phyloP scores from a whole-genome alignment of 1,139 yeast genomes.

The Pichia sp. region DNA sequence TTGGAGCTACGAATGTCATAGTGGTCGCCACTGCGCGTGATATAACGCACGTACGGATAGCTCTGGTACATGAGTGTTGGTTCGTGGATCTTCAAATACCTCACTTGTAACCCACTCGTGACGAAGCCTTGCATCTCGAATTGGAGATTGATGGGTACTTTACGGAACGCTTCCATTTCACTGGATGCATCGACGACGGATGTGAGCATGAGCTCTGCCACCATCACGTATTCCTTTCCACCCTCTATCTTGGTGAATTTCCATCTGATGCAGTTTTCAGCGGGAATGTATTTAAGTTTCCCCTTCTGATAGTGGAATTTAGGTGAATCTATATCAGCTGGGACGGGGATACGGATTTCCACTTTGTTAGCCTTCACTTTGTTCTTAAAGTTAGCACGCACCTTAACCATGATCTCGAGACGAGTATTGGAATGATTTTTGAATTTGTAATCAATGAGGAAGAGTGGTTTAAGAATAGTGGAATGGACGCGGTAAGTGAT shows the following conservation, averaged over 20 bases:
- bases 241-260: slow-evolving; percentile 91
- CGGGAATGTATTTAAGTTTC: slow-evolving; percentile 86
- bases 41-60: slow-evolving; percentile 96
- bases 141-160: slow-evolving; percentile 85
- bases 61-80: slow-evolving; percentile 93
- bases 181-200: slow-evolving; percentile 62
- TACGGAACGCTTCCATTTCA: slow-evolving; percentile 32
- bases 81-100: slow-evolving; percentile 87
- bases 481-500: slow-evolving; percentile 69
- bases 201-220: slow-evolving; percentile 88
- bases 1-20: slow-evolving; percentile 76
- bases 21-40: slow-evolving; percentile 90
- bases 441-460: slow-evolving; percentile 75
- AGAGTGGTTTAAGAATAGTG: slow-evolving; percentile 87
- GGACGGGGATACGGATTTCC: slow-evolving; percentile 85
- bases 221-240: slow-evolving; percentile 85
- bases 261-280: slow-evolving; percentile 80
- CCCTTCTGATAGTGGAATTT: slow-evolving; percentile 67
- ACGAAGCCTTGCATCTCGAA: slow-evolving; percentile 96
- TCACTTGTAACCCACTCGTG: slow-evolving; percentile 94
- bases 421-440: slow-evolving; percentile 82
- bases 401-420: slow-evolving; percentile 76
- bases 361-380: slow-evolving; percentile 92
- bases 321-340: slow-evolving; percentile 96
- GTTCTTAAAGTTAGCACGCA: slow-evolving; percentile 87